Evolutionary conservation across 2,329 filamentous ascomycete species (phyloP), one percentile per base, ranked within the genome.

Genomic region (Capronia coronata): DNA sequence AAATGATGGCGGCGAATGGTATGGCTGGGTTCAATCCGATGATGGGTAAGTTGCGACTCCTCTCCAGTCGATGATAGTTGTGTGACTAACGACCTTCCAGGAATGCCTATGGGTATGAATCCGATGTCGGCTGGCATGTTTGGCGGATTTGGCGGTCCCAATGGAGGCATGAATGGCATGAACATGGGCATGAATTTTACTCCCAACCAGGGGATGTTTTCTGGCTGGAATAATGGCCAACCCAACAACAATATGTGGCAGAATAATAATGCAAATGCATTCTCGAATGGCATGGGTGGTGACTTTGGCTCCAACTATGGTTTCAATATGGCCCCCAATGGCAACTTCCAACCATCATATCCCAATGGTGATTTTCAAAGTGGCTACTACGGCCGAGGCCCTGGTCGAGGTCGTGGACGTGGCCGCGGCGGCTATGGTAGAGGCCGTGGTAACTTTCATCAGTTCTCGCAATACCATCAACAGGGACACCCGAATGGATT

Each of bases 181-280:
- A 84, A 79, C 69, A 87, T 91, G 85, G 77, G 79, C 67, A 79
- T 86, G 77, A 72, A 71, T 48, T 74, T 68, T 62, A 71, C 74
- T 65, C 68, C 68, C 63, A 55, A 56, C 59, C 67, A 73, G 64
- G 79, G 80, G 68, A 78, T 82, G 77, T 83, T 84, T 79, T 80
- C 83, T 79, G 83, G 82, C 75, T 87, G 84, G 83, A 86, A 84
- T 37, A 37, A 37, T 76, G 78, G 78, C 75, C 83, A 84, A 73
- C 83, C 86, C 74, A 81, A 69, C 74, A 81, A 69, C 65, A 70
- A 66, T 68, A 69, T 83, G 77, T 88, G 84, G 84, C 83, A 85
- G 84, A 84, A 87, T 87, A 88, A 87, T 83, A 89, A 84, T 79
- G 78, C 81, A 85, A 87, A 81, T 86, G 82, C 81, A 79, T 78